Evolutionary conservation across 805 yeast species (phyloP).

Genomic region (Saccharomycopsis sp.): DNA sequence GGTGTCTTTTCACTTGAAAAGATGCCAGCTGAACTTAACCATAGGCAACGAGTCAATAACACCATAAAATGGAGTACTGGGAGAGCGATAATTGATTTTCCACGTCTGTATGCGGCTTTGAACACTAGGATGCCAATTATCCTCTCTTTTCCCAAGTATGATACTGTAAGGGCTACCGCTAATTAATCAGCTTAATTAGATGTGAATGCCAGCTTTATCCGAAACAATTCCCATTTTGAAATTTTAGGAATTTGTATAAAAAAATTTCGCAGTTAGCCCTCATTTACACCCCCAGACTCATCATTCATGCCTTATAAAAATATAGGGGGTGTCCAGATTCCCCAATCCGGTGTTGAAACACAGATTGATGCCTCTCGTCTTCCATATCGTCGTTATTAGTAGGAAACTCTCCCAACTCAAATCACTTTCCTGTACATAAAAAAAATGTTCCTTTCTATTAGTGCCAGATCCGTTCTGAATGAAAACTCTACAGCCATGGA

Average conservation of each 20-base stretch:
- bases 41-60: no score
- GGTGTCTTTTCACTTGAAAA: no score
- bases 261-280: neutral
- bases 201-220: neutral
- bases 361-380: neutral
- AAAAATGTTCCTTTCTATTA: no score
- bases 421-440: neutral
- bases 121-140: neutral
- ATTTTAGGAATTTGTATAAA: neutral
- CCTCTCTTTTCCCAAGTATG: neutral
- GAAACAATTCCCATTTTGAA: neutral
- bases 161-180: neutral
- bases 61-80: no score
- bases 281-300: neutral
- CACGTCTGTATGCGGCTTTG: no score
- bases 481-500: neutral
- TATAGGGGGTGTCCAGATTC: neutral
- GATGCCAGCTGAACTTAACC: no score
- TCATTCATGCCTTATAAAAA: neutral
- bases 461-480: neutral
- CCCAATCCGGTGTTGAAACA: neutral
- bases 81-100: no score
- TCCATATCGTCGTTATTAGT: neutral
- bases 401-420: neutral
- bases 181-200: neutral